Conservation (phyloP, 1,284 basidiomycete species). For the Cutaneotrichosporon spelunceum region DNA sequence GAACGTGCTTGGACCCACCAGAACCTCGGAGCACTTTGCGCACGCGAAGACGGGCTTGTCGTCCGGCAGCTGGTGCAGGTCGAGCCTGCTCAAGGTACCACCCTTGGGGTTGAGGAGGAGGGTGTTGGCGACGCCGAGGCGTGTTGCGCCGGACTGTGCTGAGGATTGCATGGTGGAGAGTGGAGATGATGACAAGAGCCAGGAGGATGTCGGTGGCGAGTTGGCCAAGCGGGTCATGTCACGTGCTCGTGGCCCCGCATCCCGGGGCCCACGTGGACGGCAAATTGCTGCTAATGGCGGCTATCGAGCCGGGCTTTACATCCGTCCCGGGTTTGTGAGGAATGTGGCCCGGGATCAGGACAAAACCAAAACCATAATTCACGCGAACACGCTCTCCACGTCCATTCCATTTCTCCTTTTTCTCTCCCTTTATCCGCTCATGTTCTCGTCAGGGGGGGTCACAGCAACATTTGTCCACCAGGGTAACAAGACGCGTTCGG, state of each 20-base stretch:
- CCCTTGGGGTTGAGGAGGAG: slow-evolving; percentile 9
- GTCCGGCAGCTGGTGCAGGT: slow-evolving; percentile 41
- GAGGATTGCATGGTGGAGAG: neutral
- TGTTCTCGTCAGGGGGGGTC: neutral
- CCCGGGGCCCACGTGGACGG: neutral
- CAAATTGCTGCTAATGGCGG: neutral
- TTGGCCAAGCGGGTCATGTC: neutral
- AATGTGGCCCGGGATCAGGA: neutral
- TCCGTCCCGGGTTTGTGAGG: no score
- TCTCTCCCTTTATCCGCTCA: neutral
- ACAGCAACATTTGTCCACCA: neutral
- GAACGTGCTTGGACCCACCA: slow-evolving; percentile 26
- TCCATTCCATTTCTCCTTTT: neutral
- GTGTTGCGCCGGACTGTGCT: neutral
- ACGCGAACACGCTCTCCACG: neutral
- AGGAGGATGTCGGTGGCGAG: neutral
- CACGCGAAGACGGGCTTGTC: slow-evolving; percentile 44
- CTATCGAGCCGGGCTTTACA: no score
- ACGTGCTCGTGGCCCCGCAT: neutral
- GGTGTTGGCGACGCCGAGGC: slow-evolving; percentile 4
- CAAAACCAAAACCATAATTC: neutral
- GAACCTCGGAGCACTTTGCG: slow-evolving; percentile 41
- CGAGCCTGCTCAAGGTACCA: slow-evolving; percentile 19
- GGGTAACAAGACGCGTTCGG: neutral
- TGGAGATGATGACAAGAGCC: neutral